A percentile compares a stretch with the other conserved stretches of the same genome.
Evolutionary conservation across 805 yeast genomes (phyloP).

Genomic region (Barnettozyma vustinii): DNA sequence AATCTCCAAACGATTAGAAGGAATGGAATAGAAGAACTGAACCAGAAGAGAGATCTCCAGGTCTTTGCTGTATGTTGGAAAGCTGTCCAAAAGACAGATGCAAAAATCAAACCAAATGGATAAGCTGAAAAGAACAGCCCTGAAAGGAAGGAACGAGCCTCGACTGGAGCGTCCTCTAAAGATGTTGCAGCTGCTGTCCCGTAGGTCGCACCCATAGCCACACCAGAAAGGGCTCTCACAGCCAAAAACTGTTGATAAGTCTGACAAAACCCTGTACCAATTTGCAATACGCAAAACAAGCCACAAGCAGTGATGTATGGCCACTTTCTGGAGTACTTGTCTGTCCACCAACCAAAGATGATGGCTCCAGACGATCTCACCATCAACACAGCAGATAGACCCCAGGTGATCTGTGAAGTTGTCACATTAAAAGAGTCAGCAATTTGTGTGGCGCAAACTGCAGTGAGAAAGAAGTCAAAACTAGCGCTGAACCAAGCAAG

Average conservation of each 20-base stretch:
- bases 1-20: slow-evolving; percentile 53
- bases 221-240: slow-evolving; percentile 57
- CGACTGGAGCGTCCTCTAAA: slow-evolving; percentile 58
- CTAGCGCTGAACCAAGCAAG: slow-evolving; percentile 72
- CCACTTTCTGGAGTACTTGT: slow-evolving; percentile 62
- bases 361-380: slow-evolving; percentile 68
- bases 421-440: slow-evolving; percentile 42
- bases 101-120: slow-evolving; percentile 62
- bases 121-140: slow-evolving; percentile 57
- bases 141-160: slow-evolving; percentile 57
- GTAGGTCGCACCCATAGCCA: slow-evolving; percentile 47
- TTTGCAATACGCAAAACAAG: slow-evolving; percentile 49
- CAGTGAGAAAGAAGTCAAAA: slow-evolving; percentile 62
- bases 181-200: slow-evolving; percentile 41
- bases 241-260: slow-evolving; percentile 56
- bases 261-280: slow-evolving; percentile 58
- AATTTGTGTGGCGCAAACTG: slow-evolving; percentile 49
- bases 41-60: slow-evolving; percentile 74
- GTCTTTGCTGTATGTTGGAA: slow-evolving; percentile 42
- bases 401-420: slow-evolving; percentile 61
- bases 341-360: slow-evolving; percentile 61
- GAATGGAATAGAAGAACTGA: slow-evolving; percentile 59
- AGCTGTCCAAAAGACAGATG: slow-evolving; percentile 60
- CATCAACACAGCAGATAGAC: slow-evolving; percentile 67
- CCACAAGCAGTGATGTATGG: slow-evolving; percentile 52